Conservation (phyloP, 495 filamentous ascomycete species). For the Podospora appendiculata region DNA sequence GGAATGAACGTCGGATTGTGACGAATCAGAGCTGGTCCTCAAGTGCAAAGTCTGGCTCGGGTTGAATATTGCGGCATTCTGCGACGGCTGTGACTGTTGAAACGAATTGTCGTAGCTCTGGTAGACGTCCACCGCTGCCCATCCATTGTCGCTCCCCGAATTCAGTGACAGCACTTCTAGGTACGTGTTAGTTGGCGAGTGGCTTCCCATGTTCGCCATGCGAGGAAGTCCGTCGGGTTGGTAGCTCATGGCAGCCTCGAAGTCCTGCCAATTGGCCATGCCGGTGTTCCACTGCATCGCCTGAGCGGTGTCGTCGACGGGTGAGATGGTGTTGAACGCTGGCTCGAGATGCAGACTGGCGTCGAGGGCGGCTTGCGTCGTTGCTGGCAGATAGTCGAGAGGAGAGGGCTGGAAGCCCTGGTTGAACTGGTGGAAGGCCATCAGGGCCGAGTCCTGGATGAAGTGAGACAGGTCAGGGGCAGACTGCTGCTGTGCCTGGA, state of each 20-base stretch:
- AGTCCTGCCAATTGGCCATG: conserved; percentile 66
- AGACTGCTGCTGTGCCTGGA: conserved; percentile 47
- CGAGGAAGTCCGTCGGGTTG: conserved; percentile 45
- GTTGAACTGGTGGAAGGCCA: conserved; percentile 41
- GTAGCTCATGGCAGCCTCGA: conserved; percentile 52
- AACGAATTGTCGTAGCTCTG: conserved; percentile 37
- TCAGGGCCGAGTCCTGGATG: conserved; percentile 40
- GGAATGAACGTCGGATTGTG: conserved; percentile 58
- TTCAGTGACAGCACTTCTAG: conserved; percentile 75
- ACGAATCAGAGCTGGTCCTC: conserved; percentile 77
- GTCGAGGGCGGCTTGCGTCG: conserved; percentile 57
- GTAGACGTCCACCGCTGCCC: conserved; percentile 62
- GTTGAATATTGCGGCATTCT: conserved; percentile 67
- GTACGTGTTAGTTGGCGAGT: conserved; percentile 75
- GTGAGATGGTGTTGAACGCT: conserved; percentile 52
- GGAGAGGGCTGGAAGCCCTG: conserved; percentile 46
- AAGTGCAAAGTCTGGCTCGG: conserved; percentile 78
- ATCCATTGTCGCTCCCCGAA: conserved; percentile 77
- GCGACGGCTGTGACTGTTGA: conserved; percentile 39
- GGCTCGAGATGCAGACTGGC: conserved; percentile 57
- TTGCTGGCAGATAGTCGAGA: conserved; percentile 64
- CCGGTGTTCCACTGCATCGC: conserved; percentile 49
- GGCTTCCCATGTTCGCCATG: conserved; percentile 55
- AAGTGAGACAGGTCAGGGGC: conserved; percentile 44
- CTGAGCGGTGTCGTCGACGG: conserved; percentile 46